Percentiles rank a stretch among this genome's conserved stretches.
phyloP scores from a whole-genome alignment of 805 yeast genomes.

The Barnettozyma populi region DNA sequence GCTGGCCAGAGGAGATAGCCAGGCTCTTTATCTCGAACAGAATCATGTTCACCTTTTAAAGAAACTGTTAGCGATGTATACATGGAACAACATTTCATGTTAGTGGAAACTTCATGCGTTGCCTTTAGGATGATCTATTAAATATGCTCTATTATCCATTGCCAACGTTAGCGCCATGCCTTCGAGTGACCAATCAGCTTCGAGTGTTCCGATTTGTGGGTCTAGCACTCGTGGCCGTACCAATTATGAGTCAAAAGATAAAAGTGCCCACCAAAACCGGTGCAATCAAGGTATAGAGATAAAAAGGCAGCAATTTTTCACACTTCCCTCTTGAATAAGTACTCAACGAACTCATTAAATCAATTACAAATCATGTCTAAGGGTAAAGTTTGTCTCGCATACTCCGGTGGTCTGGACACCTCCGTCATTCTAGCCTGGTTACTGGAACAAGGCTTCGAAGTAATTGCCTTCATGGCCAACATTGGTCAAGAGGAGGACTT shows the following conservation, averaged over 20 bases:
- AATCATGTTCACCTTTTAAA: too few species aligned
- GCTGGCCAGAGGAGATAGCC: too few species aligned
- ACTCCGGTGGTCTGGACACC: constrained; percentile 98
- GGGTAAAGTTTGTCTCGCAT: constrained; percentile 98
- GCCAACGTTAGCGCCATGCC: neutral
- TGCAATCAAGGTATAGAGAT: neutral
- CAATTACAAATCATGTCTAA: constrained; percentile 59
- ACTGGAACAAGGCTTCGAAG: constrained; percentile 96
- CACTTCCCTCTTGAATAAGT: neutral
- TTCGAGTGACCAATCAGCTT: neutral
- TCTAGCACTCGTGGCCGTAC: neutral
- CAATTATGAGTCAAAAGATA: neutral
- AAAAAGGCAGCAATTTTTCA: neutral
- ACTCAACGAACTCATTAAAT: neutral
- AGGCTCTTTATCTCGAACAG: too few species aligned
- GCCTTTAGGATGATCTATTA: neutral
- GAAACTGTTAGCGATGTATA: too few species aligned
- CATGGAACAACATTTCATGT: neutral
- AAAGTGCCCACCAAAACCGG: neutral
- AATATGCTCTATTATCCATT: too few species aligned
- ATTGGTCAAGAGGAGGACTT: constrained; percentile 99
- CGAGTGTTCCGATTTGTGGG: neutral
- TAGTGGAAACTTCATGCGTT: neutral
- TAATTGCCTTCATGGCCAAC: constrained; percentile 95
- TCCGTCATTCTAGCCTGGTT: constrained; percentile 97